Evolutionary conservation across 768 basidiomycete genomes (phyloP).

Genomic region (Lactarius pseudohatsudake): DNA sequence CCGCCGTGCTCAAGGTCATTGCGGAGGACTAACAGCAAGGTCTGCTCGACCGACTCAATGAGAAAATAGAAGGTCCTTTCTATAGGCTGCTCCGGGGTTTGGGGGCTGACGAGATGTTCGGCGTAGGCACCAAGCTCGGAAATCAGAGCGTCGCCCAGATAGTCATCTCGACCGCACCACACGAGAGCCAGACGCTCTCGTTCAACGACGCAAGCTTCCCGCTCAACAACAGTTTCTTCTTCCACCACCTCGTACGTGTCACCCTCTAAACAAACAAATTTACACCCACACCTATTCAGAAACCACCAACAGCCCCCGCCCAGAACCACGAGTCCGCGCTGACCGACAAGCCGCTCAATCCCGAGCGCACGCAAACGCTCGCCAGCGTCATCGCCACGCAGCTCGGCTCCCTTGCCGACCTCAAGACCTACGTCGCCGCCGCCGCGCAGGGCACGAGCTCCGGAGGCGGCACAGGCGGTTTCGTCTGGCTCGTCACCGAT

Average conservation of each 20-base stretch:
- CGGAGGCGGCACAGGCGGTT: constrained; percentile 74
- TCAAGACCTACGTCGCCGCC: constrained; percentile 76
- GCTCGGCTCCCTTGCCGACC: constrained; percentile 62
- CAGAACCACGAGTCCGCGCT: constrained; percentile 36
- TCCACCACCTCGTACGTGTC: constrained; percentile 73
- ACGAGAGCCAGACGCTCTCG: constrained; percentile 59
- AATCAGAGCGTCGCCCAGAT: constrained; percentile 65
- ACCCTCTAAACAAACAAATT: background rate
- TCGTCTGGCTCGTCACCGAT: constrained; percentile 87
- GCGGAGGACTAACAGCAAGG: constrained; percentile 87
- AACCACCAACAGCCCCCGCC: constrained; percentile 36
- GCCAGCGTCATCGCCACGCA: constrained; percentile 42
- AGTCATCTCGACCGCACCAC: constrained; percentile 62
- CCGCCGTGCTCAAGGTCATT: constrained; percentile 63
- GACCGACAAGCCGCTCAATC: constrained; percentile 34
- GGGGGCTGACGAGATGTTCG: constrained; percentile 2
- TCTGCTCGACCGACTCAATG: constrained; percentile 72
- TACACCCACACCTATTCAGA: constrained; percentile 29
- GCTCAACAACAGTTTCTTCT: constrained; percentile 94
- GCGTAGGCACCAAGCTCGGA: constrained; percentile 54
- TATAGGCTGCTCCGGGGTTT: background rate
- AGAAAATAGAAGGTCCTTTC: constrained; percentile 65
- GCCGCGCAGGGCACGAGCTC: constrained; percentile 70
- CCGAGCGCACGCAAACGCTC: constrained; percentile 39
- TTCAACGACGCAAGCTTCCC: constrained; percentile 94